These are phyloP conservation scores for Lactarius sp. DNA, from an alignment of 768 basidiomycete species.

Conservation along the genomic window DNA sequence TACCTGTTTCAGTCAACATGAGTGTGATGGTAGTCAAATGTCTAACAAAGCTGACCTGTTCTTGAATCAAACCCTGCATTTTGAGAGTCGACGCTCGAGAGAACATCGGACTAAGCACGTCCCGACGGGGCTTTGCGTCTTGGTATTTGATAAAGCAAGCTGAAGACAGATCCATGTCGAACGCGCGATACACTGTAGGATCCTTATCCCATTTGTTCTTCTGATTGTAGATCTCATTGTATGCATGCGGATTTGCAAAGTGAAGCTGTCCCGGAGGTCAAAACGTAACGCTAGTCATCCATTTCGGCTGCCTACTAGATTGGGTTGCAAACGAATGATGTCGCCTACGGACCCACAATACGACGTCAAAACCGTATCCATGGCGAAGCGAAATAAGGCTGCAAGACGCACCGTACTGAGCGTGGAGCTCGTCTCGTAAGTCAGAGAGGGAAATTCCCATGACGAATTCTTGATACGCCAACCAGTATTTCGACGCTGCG, in stretches of 20 bases:
- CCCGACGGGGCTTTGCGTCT: conserved; percentile 35
- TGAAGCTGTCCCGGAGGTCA: conserved; percentile 33
- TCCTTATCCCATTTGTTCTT: conserved; percentile 36
- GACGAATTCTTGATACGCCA: conserved; percentile 23
- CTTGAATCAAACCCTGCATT: conserved; percentile 35
- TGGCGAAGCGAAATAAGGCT: neutral
- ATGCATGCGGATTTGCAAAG: conserved; percentile 39
- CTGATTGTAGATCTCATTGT: conserved; percentile 38
- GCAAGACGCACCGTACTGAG: conserved; percentile 34
- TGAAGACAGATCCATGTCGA: conserved; percentile 37
- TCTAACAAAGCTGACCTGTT: conserved; percentile 30
- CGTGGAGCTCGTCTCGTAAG: conserved; percentile 36
- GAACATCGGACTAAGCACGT: conserved; percentile 39
- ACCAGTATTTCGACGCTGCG: conserved; percentile 23
- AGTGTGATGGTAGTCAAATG: neutral
- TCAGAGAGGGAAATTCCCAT: conserved; percentile 28
- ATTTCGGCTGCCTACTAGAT: conserved; percentile 33
- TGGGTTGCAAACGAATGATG: conserved; percentile 38
- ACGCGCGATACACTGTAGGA: conserved; percentile 35
- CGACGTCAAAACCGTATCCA: neutral
- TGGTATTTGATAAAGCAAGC: conserved; percentile 36
- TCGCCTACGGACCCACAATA: conserved; percentile 29
- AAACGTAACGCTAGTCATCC: neutral
- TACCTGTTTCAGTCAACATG: neutral
- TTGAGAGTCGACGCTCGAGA: conserved; percentile 38